Evolutionary conservation across 176 grass and related monocot genomes (phyloP), one percentile per base, ranked within the genome.

Genomic region (Phyllostachys edulis): DNA sequence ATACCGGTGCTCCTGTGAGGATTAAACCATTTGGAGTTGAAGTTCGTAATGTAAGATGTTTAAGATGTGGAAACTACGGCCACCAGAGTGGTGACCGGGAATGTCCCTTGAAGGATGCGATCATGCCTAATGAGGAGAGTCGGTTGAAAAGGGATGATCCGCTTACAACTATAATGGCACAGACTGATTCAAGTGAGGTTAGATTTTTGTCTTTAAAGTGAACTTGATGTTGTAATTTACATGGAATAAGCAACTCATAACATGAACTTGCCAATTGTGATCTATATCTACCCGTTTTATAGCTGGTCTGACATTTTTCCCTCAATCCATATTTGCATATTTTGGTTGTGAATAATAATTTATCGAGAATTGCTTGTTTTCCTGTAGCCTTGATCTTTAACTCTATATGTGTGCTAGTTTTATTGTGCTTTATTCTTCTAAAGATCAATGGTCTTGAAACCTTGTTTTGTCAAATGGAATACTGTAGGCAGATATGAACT

Each of bases 61-160:
- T 99, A 80, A 94, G 93, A 67, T 96, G 93, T 85, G 91, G 89
- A 80, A 91, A 92, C 63, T 94, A 81, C 9, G 93, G 93, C 9
- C 96, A 99, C 79, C 96, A 99, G 83, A 99, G 93, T 85, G 93
- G 93, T 64, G 96, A 99, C 40, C 85, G 93, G 47, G 96, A 98
- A 88, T 98, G 96, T 34, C 93, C 89, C 45, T 26, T 99, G 82
- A 99, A 99, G 78, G 96, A 99, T 89, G 81, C 75, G 60, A 96
- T 99, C 63, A 99, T 99, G 96, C 96, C 96, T 69, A 99, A 96
- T 79, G 96, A 99, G 67, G 96, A 99, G 77, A 99, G 80, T 76
- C 89, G 91, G 39, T 78, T 99, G 88, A 99, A 96, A 91, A 94
- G 93, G 71, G 96, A 96, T 85, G 96, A 99, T 91, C 96, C 96